Conservation (phyloP, 139 green algal genomes). For the Auxenochlorella pyrenoidosa region DNA sequence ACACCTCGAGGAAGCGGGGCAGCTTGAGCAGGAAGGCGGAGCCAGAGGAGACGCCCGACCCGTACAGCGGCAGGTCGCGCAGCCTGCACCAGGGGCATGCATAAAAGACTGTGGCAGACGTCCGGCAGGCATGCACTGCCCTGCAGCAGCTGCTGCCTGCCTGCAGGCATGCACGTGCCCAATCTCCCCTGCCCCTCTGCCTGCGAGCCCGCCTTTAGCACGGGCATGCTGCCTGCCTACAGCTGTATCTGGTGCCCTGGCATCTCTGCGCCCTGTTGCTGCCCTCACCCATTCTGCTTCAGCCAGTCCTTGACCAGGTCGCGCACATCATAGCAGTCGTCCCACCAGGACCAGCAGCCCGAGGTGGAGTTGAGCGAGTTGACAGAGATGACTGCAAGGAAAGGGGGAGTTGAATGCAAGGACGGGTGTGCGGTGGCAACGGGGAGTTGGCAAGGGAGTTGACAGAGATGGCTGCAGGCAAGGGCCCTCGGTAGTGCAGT, state of each 20-base stretch:
- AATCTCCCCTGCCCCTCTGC: no score
- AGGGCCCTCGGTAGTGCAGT: no score
- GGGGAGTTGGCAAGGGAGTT: no score
- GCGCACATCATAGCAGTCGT: not conserved
- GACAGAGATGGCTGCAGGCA: no score
- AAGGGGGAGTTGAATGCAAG: no score
- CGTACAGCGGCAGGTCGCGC: not conserved
- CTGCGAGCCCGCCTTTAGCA: not conserved
- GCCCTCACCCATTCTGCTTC: not conserved
- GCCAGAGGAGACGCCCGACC: not conserved
- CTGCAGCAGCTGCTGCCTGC: not conserved
- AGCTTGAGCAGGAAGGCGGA: constrained; percentile 1
- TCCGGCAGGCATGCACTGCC: no score
- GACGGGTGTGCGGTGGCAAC: no score
- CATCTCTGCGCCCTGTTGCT: no score
- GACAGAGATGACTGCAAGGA: constrained; percentile 8
- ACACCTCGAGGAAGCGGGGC: not conserved
- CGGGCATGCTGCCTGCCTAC: no score
- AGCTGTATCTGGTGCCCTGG: no score
- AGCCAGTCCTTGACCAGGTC: not conserved
- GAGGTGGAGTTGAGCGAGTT: not conserved
- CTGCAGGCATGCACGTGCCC: not conserved
- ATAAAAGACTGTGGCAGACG: no score
- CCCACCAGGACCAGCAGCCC: constrained; percentile 21
- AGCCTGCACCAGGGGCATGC: not conserved